Conservation (phyloP, 2,329 filamentous ascomycete genomes). For the Penicillium sp. region DNA sequence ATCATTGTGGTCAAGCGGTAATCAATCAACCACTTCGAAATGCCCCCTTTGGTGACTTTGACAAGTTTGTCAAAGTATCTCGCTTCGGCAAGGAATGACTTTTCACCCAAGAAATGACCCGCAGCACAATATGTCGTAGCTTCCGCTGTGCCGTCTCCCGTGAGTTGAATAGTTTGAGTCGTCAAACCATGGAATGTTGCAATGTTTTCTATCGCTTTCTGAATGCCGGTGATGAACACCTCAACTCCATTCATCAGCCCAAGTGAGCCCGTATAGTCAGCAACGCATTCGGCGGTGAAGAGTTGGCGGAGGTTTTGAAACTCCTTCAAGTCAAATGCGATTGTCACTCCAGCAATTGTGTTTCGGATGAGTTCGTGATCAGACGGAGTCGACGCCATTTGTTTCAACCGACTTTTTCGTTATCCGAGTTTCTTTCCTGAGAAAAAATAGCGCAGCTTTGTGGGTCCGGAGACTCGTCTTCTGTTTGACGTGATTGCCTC, state of each 20-base stretch:
- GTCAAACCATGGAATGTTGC: background rate
- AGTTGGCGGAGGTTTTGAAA: background rate
- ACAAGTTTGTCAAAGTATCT: background rate
- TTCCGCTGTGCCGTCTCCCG: background rate
- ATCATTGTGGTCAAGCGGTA: constrained; percentile 2
- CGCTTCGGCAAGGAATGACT: background rate
- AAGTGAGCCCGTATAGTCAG: background rate
- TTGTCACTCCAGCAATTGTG: background rate
- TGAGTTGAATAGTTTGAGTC: background rate
- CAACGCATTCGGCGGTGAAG: background rate
- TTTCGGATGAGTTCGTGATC: background rate
- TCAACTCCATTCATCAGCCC: background rate
- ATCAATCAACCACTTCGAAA: background rate
- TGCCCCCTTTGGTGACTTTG: background rate
- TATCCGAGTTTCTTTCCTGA: background rate
- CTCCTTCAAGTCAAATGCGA: background rate
- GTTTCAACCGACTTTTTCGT: background rate
- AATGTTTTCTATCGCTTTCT: background rate
- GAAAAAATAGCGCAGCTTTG: too few species aligned
- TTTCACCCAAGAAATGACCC: background rate
- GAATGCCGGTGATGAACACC: background rate
- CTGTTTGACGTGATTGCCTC: too few species aligned
- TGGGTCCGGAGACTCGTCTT: too few species aligned
- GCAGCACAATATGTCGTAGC: background rate
- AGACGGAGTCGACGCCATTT: background rate